Base-by-base conservation (phyloP, 805 yeast genomes). In the Sungouiella thailandica region DNA sequence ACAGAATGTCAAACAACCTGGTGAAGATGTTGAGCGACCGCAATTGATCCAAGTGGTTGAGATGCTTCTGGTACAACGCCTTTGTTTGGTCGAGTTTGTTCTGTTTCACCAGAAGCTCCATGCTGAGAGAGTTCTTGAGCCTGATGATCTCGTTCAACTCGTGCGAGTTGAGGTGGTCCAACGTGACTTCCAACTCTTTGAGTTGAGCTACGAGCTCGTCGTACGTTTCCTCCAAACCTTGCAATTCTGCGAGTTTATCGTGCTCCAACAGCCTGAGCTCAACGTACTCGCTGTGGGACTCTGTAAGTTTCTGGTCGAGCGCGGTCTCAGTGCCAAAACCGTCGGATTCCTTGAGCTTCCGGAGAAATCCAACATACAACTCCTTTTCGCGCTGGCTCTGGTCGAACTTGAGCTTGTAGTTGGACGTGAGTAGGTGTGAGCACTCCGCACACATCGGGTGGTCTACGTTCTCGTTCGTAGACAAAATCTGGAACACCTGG, bases 391-490 rank as follows among this genome's bases (percentile, higher is more conserved):
- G 71, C 13, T 82, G 74, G 4, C 80, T 73, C 35, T 77, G 83
- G 39, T 83, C 90, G 53, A 83, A 83, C 45, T 80, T 80, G 9
- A 63, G 55, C 48, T 79, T 81, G 55, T 87, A 68, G 36, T 79
- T 80, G 7, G 74, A 78, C 8, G 83, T 64, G 17, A 90, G 57
- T 14, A 70, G 54, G 27, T 71, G 76, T 5, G 93, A 83, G 56
- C 98, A 93, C 28, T 89, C 97, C 16, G 70, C 70, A 48, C 97
- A 90, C 11, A 93, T 76, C 0, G 98, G 98, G 50, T 65, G 70
- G 43, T 86, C 94, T 11, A 90, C 70, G 39, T 81, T 87, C 32
- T 81, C 80, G 40, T 83, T 80, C 10, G 44, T 44, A 0, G 93
- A 80, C 5, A 90, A 58, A 2, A 83, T 67, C 41, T 82, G 80